Evolutionary conservation across 192 early-diverging fungal genomes (phyloP), one percentile per base, ranked within the genome.

Genomic region (Backusella australiensis): DNA sequence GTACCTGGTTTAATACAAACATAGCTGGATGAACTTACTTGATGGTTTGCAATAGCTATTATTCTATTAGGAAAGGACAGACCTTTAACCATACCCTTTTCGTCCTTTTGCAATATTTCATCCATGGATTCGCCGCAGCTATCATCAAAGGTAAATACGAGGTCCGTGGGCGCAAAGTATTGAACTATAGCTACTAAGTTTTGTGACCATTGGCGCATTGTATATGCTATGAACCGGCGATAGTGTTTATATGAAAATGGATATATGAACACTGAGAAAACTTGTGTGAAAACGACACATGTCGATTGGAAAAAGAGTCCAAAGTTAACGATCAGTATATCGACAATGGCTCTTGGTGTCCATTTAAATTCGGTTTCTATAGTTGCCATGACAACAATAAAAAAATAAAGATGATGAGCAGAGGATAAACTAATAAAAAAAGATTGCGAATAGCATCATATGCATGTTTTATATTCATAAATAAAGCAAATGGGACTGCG

Each of bases 21-120:
- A 39, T 14, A 9, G 7, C 32, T 44, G n/a, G 49, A 26, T 68
- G 6, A 44, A 19, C 23, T 29, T 83, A 88, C 89, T 80, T 90
- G 89, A 79, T 90, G 89, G 77, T 90, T 90, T 17, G 86, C 78
- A 56, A 88, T 85, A 21, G 87, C 63, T n/a, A 88, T 71, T 38
- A 84, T 72, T 12, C 86, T 72, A 6, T 85, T 77, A 0, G 89
- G 89, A 73, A 90, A 81, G 44, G 82, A 73, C 44, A 90, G 39
- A 3, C 80, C 34, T 1, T 71, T 38, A 36, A 74, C 80, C 46
- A 59, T 66, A 11, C 67, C 78, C 23, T 71, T 75, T 72, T 73
- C 46, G 8, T 68, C 72, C 49, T 78, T 66, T 68, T 71, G 29
- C 4, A 34, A 52, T 23, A 69, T 69, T 11, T 39, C 67, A n/a